Conservation (phyloP, 805 yeast species). For the Saccharomycopsis capsularis region DNA sequence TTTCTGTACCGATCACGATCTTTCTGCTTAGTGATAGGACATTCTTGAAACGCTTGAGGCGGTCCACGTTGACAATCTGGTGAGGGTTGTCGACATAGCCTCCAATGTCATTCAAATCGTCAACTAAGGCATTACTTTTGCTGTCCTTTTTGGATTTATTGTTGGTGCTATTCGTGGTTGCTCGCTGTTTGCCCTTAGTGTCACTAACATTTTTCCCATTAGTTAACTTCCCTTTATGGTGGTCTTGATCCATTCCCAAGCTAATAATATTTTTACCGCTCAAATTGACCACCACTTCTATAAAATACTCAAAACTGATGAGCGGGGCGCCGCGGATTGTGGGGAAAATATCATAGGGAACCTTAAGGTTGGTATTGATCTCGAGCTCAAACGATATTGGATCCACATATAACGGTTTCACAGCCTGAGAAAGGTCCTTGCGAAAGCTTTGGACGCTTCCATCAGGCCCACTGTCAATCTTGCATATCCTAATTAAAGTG, state of each 20-base stretch:
- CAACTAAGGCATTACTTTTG: not conserved
- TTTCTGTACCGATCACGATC: constrained; percentile 71
- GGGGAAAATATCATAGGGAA: constrained; percentile 84
- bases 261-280: constrained; percentile 33
- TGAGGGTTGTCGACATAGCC: not conserved
- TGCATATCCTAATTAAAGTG: constrained; percentile 73
- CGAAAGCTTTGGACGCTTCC: constrained; percentile 60
- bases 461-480: constrained; percentile 34
- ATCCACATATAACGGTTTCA: constrained; percentile 74
- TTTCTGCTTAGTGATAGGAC: constrained; percentile 78
- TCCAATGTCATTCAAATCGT: not conserved
- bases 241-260: not conserved
- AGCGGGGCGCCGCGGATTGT: constrained; percentile 65
- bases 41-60: constrained; percentile 64
- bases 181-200: not conserved
- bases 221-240: too few relatives aligned
- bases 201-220: not conserved
- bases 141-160: not conserved
- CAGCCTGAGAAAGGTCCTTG: constrained; percentile 73
- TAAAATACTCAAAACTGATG: constrained; percentile 75
- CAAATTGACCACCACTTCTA: constrained; percentile 77
- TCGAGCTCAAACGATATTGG: constrained; percentile 47
- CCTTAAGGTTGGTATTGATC: constrained; percentile 54
- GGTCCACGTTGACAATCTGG: constrained; percentile 68
- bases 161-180: not conserved